phyloP scores from a whole-genome alignment of 441 rosid genomes.

The Gossypium laxum region DNA sequence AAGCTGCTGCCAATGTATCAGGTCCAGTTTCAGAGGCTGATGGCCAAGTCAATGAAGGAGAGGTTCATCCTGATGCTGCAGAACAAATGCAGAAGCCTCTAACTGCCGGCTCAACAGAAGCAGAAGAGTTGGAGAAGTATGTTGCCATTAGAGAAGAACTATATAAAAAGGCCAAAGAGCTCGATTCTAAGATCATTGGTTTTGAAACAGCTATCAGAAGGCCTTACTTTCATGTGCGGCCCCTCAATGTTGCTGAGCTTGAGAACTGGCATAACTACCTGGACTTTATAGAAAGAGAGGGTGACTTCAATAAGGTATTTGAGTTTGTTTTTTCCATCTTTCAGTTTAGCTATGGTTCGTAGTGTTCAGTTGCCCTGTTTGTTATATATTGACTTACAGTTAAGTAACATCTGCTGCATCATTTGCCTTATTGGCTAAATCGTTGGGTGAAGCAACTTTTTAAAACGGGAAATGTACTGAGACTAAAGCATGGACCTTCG shows the following conservation, averaged over 20 bases:
- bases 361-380: conserved; percentile 48
- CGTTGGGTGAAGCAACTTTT: conserved; percentile 95
- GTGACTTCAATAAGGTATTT: conserved; percentile 81
- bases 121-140: conserved; percentile 89
- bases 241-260: conserved; percentile 76
- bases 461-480: conserved; percentile 81
- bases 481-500: conserved; percentile 82
- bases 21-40: conserved; percentile 33
- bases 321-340: no score
- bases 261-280: conserved; percentile 91
- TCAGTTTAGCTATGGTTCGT: conserved; percentile 30
- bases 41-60: conserved; percentile 43
- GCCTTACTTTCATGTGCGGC: conserved; percentile 92
- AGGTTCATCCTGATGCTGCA: conserved; percentile 39
- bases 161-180: conserved; percentile 86
- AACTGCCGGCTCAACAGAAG: conserved; percentile 64
- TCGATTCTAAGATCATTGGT: conserved; percentile 75
- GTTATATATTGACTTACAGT: conserved; percentile 73
- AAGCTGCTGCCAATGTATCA: conserved; percentile 35
- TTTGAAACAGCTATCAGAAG: conserved; percentile 88
- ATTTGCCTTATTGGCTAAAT: conserved; percentile 88
- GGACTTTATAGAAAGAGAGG: conserved; percentile 69
- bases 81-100: conserved; percentile 50
- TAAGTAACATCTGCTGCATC: conserved; percentile 87
- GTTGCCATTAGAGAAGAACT: conserved; percentile 70